Percentiles rank a stretch among this genome's conserved stretches.
phyloP scores from a whole-genome alignment of 768 basidiomycete genomes.

The Mycena leptocephala region DNA sequence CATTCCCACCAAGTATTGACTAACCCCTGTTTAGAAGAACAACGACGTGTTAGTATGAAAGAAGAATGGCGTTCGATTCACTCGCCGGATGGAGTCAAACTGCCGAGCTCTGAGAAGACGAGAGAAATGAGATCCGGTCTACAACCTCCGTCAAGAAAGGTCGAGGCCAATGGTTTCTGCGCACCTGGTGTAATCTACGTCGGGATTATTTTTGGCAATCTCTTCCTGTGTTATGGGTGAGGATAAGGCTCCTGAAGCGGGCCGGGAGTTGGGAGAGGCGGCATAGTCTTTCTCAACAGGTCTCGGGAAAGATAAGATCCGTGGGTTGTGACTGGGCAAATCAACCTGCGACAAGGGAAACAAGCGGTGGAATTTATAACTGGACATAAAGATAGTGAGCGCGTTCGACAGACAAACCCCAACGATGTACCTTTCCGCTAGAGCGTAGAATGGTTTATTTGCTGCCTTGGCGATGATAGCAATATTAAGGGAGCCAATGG shows the following conservation, averaged over 20 bases:
- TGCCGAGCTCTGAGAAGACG: slow-evolving; percentile 95
- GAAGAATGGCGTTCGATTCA: background rate
- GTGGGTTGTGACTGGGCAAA: slow-evolving; percentile 86
- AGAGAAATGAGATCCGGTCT: slow-evolving; percentile 95
- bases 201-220: slow-evolving; percentile 87
- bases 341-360: slow-evolving; percentile 95
- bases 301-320: slow-evolving; percentile 80
- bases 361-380: slow-evolving; percentile 97
- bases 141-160: slow-evolving; percentile 34
- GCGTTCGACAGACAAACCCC: slow-evolving; percentile 29
- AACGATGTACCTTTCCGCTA: slow-evolving; percentile 85
- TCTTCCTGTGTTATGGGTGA: slow-evolving; percentile 85
- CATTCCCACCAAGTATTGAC: slow-evolving; percentile 86
- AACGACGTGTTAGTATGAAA: background rate
- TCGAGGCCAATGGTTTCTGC: slow-evolving; percentile 37
- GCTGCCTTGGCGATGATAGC: slow-evolving; percentile 96
- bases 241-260: slow-evolving; percentile 42
- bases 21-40: slow-evolving; percentile 78
- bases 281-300: slow-evolving; percentile 31
- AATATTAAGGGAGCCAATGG: slow-evolving; percentile 96
- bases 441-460: slow-evolving; percentile 96
- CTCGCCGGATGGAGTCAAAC: slow-evolving; percentile 75
- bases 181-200: slow-evolving; percentile 95
- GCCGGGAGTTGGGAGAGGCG: slow-evolving; percentile 28
- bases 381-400: slow-evolving; percentile 52